phyloP scores from a whole-genome alignment of 1,284 basidiomycete species.

The Vanrija sp. region DNA sequence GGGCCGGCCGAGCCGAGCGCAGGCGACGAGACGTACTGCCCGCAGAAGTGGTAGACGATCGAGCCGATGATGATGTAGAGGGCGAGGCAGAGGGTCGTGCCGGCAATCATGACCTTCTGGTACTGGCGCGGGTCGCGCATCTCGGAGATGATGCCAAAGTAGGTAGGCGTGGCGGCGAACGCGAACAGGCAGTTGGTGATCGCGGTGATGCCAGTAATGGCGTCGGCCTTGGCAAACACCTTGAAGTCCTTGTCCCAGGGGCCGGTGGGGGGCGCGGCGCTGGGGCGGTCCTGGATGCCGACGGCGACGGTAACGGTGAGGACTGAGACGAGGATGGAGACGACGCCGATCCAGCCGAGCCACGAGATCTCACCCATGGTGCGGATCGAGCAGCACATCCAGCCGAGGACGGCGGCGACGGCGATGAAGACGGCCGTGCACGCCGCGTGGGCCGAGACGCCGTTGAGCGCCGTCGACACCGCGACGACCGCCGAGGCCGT shows the following conservation, averaged over 20 bases:
- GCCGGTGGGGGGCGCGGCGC: conserved; percentile 31
- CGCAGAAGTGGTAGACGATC: conserved; percentile 6
- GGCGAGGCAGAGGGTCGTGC: too few relatives aligned
- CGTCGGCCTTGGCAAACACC: conserved; percentile 24
- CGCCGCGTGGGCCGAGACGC: conserved; percentile 20
- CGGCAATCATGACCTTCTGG: conserved; percentile 24
- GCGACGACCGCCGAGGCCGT: background rate
- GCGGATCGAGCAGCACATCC: conserved; percentile 29
- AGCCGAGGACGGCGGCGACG: conserved; percentile 23
- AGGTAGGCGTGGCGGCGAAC: conserved; percentile 23
- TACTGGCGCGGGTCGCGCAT: conserved; percentile 35
- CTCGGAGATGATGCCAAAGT: conserved; percentile 37
- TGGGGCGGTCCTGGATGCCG: conserved; percentile 39
- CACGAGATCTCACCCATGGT: conserved; percentile 33
- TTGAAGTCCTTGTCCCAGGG: conserved; percentile 33
- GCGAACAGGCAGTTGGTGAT: conserved; percentile 29
- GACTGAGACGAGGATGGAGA: conserved; percentile 29
- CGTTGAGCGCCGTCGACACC: conserved; percentile 6
- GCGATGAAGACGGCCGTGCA: conserved; percentile 37
- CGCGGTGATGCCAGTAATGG: conserved; percentile 28
- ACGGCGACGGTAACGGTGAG: conserved; percentile 39
- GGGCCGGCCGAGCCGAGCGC: conserved; percentile 43
- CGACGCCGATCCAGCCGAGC: conserved; percentile 38
- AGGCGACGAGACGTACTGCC: conserved; percentile 15
- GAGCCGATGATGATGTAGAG: background rate